Conservation (phyloP, 371 early-diverging fungal species). For the Chytridium lagenaria region DNA sequence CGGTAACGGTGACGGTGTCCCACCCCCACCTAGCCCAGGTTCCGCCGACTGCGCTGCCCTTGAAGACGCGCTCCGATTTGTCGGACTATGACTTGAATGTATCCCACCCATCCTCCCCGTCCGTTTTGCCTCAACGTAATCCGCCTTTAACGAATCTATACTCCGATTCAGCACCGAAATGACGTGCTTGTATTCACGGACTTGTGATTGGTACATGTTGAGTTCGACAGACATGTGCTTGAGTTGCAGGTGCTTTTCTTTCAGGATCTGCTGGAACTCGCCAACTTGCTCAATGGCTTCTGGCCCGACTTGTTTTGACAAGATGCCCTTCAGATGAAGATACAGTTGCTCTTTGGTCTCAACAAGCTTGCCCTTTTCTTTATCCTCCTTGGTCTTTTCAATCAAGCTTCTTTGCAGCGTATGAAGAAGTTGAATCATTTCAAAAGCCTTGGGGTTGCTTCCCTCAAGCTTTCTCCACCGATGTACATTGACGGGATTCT, state of each 20-base stretch:
- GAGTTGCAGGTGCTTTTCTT: conserved; percentile 56
- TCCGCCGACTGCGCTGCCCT: conserved; percentile 12
- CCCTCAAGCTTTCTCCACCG: conserved; percentile 64
- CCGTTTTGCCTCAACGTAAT: conserved; percentile 34
- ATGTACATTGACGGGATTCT: conserved; percentile 63
- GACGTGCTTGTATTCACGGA: conserved; percentile 52
- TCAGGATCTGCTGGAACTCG: conserved; percentile 52
- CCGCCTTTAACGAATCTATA: conserved; percentile 40
- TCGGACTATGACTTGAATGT: not conserved
- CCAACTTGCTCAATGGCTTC: conserved; percentile 57
- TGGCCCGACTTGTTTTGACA: conserved; percentile 58
- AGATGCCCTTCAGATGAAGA: conserved; percentile 54
- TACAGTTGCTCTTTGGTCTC: conserved; percentile 56
- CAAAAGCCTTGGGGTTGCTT: conserved; percentile 57
- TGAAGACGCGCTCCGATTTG: conserved; percentile 1
- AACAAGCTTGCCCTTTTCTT: conserved; percentile 54
- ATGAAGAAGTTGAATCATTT: conserved; percentile 60
- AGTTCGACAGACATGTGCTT: conserved; percentile 57
- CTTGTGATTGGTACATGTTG: conserved; percentile 61
- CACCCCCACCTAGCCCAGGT: not conserved
- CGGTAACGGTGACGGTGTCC: conserved; percentile 2
- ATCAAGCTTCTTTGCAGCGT: conserved; percentile 59
- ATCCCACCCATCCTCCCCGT: not conserved
- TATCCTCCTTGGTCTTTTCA: conserved; percentile 53
- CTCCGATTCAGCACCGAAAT: conserved; percentile 43